phyloP scores from a whole-genome alignment of 768 basidiomycete species.

The Rhizopogon roseolus region DNA sequence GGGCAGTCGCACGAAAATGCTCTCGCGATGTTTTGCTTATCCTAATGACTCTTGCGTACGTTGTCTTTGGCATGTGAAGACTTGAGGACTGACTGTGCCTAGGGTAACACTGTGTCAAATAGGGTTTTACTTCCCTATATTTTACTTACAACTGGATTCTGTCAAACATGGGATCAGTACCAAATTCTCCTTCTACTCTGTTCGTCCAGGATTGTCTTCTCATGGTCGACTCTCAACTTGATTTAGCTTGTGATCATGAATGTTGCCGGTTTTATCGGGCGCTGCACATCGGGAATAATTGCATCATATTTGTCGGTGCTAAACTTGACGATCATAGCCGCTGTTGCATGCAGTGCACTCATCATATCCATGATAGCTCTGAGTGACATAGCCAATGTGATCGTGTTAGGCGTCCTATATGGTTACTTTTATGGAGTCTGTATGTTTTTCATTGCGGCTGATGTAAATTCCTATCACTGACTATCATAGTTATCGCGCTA shows the following conservation, averaged over 20 bases:
- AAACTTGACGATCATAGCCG: conserved; percentile 35
- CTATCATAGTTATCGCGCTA: conserved; percentile 28
- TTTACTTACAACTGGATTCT: conserved; percentile 57
- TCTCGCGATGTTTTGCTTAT: conserved; percentile 17
- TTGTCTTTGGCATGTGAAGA: not conserved
- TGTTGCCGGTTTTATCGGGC: conserved; percentile 42
- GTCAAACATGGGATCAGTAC: conserved; percentile 41
- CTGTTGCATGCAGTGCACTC: conserved; percentile 28
- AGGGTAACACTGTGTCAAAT: conserved; percentile 26
- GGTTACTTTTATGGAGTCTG: conserved; percentile 45
- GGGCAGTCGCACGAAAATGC: conserved; percentile 18
- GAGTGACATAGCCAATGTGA: conserved; percentile 30
- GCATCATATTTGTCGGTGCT: conserved; percentile 36
- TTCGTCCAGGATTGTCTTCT: conserved; percentile 13
- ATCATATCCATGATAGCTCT: conserved; percentile 43
- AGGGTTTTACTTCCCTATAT: conserved; percentile 47
- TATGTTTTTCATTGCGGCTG: conserved; percentile 12
- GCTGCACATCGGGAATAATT: conserved; percentile 39
- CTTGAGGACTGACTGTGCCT: not conserved
- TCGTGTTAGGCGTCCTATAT: conserved; percentile 40
- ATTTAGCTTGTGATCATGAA: conserved; percentile 49
- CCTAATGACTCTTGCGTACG: conserved; percentile 20
- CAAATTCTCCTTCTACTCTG: conserved; percentile 51
- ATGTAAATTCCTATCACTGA: not conserved
- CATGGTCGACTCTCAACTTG: not conserved